phyloP scores from a whole-genome alignment of 495 filamentous ascomycete genomes.

The Symbiotaphrina buchneri region DNA sequence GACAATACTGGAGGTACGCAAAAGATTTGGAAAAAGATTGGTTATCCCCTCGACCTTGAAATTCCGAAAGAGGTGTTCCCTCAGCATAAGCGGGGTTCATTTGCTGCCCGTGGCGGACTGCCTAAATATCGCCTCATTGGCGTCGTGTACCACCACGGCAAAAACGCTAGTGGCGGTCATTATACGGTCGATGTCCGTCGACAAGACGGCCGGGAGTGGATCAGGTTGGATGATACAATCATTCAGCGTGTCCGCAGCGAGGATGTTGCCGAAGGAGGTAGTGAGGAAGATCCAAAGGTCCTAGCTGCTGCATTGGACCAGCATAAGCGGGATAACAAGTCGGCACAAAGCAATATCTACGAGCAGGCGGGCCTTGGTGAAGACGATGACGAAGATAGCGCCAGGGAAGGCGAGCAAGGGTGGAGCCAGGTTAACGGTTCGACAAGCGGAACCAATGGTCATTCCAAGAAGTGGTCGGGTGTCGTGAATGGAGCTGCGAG shows the following conservation, averaged over 20 bases:
- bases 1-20: slow-evolving; percentile 76
- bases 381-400: slow-evolving; percentile 37
- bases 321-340: slow-evolving; percentile 32
- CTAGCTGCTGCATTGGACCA: slow-evolving; percentile 40
- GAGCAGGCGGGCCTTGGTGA: slow-evolving; percentile 32
- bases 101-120: slow-evolving; percentile 36
- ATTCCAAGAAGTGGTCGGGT: slow-evolving; percentile 39
- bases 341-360: slow-evolving; percentile 35
- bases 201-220: slow-evolving; percentile 86
- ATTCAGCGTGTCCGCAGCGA: slow-evolving; percentile 70
- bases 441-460: background rate
- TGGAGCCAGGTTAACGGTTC: slow-evolving; percentile 6
- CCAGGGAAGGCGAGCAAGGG: slow-evolving; percentile 7
- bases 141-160: slow-evolving; percentile 96
- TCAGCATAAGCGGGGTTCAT: slow-evolving; percentile 38
- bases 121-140: slow-evolving; percentile 69
- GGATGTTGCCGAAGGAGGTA: slow-evolving; percentile 74
- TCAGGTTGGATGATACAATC: slow-evolving; percentile 82
- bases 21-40: slow-evolving; percentile 97
- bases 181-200: slow-evolving; percentile 92
- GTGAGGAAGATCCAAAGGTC: slow-evolving; percentile 53
- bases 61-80: slow-evolving; percentile 88
- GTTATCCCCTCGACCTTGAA: slow-evolving; percentile 83
- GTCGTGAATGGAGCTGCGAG: slow-evolving; percentile 35
- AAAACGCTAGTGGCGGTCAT: slow-evolving; percentile 82